Percentiles rank a stretch among this genome's conserved stretches.
Evolutionary conservation across 768 basidiomycete species (phyloP).

Genomic region (Ramaria sp.): DNA sequence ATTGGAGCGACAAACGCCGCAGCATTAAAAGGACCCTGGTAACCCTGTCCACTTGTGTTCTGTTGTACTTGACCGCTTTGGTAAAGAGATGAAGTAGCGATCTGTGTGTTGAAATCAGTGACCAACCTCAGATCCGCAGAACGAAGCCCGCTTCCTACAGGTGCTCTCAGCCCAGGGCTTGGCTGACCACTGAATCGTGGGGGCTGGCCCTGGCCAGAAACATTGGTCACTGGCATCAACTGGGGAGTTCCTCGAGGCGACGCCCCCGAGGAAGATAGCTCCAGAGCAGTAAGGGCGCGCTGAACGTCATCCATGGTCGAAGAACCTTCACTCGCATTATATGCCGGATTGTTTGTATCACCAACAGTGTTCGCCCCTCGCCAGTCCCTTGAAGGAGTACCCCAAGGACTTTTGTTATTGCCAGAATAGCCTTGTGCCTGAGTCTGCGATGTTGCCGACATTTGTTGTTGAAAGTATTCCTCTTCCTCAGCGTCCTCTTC

Average conservation of each 20-base stretch:
- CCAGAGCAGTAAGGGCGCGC: slow-evolving; percentile 59
- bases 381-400: slow-evolving; percentile 1
- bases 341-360: neutral
- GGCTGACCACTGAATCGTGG: slow-evolving; percentile 54
- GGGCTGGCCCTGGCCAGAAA: slow-evolving; percentile 44
- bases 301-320: slow-evolving; percentile 63
- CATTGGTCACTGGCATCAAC: slow-evolving; percentile 2
- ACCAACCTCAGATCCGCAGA: slow-evolving; percentile 5
- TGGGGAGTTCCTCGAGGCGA: slow-evolving; percentile 4
- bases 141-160: neutral
- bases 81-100: neutral
- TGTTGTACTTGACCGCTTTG: slow-evolving; percentile 6
- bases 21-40: slow-evolving; percentile 38
- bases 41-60: slow-evolving; percentile 20
- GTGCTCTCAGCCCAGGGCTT: slow-evolving; percentile 27
- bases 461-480: slow-evolving; percentile 38
- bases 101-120: neutral
- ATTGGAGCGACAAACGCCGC: slow-evolving; percentile 34
- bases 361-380: neutral
- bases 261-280: slow-evolving; percentile 27
- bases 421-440: slow-evolving; percentile 1
- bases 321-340: slow-evolving; percentile 12
- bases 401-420: slow-evolving; percentile 2
- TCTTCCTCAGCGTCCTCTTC: slow-evolving; percentile 34
- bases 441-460: slow-evolving; percentile 27